phyloP scores from a whole-genome alignment of 164 flowering plant species.

The Dillenia turbinata region DNA sequence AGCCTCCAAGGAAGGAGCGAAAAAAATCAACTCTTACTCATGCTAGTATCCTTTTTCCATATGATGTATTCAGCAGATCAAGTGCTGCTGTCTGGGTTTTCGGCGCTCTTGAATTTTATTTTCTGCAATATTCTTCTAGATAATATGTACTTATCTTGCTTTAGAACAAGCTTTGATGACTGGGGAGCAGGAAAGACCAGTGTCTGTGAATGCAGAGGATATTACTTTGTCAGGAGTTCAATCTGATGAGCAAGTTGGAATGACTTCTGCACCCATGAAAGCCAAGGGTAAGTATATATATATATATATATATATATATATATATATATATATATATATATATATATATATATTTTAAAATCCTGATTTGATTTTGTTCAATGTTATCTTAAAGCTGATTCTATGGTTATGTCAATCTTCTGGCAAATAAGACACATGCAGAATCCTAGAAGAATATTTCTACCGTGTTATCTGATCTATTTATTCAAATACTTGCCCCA shows the following conservation, averaged over 20 bases:
- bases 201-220: constrained; percentile 27
- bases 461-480: too few species aligned
- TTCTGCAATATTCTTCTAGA: too few species aligned
- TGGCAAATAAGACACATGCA: too few species aligned
- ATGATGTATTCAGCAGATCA: neutral
- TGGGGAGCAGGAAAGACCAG: constrained; percentile 33
- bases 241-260: constrained; percentile 30
- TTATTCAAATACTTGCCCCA: too few species aligned
- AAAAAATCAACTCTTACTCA: constrained; percentile 41
- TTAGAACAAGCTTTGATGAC: constrained; percentile 33
- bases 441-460: too few species aligned
- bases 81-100: neutral
- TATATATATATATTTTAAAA: neutral
- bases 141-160: constrained; percentile 26
- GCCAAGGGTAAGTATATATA: constrained; percentile 28
- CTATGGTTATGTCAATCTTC: too few species aligned
- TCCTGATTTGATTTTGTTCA: neutral
- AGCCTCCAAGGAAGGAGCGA: constrained; percentile 67
- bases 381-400: too few species aligned
- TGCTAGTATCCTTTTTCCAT: constrained; percentile 50
- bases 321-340: neutral
- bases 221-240: constrained; percentile 30
- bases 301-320: neutral
- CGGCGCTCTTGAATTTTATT: too few species aligned
- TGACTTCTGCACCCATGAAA: constrained; percentile 19